Evolutionary conservation across 2,329 filamentous ascomycete species (phyloP).

Genomic region (Aspergillus sp.): DNA sequence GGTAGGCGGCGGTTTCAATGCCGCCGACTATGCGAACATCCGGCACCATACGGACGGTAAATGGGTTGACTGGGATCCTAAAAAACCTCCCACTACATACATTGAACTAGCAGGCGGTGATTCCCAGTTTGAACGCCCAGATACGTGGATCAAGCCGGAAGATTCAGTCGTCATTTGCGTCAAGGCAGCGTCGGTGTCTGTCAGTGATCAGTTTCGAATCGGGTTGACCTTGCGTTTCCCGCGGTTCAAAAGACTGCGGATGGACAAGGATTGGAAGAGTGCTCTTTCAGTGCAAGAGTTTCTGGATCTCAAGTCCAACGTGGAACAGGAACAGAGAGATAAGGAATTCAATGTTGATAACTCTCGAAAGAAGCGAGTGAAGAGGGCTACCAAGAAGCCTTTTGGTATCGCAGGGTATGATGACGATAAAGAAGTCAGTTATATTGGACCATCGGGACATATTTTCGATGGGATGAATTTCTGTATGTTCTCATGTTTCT

Average conservation of each 20-base stretch:
- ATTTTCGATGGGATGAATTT: slow-evolving; percentile 75
- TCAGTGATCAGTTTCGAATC: slow-evolving; percentile 72
- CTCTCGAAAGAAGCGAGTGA: slow-evolving; percentile 58
- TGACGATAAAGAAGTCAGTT: slow-evolving; percentile 44
- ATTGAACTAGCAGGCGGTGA: slow-evolving; percentile 79
- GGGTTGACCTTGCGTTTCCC: slow-evolving; percentile 83
- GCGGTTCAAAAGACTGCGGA: slow-evolving; percentile 73
- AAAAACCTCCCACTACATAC: slow-evolving; percentile 69
- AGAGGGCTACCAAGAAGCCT: slow-evolving; percentile 58
- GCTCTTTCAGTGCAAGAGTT: slow-evolving; percentile 78
- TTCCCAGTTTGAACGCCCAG: slow-evolving; percentile 71
- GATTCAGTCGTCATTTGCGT: slow-evolving; percentile 85
- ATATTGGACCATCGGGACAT: slow-evolving; percentile 54
- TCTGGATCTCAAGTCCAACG: slow-evolving; percentile 61
- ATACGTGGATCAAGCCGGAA: slow-evolving; percentile 86
- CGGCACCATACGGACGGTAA: slow-evolving; percentile 82
- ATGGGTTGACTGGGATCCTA: slow-evolving; percentile 80
- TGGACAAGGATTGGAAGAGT: slow-evolving; percentile 79
- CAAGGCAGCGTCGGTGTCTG: slow-evolving; percentile 75
- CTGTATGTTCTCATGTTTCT: slow-evolving; percentile 40
- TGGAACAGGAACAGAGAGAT: slow-evolving; percentile 66
- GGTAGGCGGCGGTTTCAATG: slow-evolving; percentile 88
- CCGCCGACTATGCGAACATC: slow-evolving; percentile 78
- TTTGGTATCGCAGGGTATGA: slow-evolving; percentile 71
- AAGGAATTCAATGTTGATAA: slow-evolving; percentile 71